These are phyloP conservation scores for Metschnikowia kunwiensis DNA, from an alignment of 805 yeast species.

Conservation along the genomic window DNA sequence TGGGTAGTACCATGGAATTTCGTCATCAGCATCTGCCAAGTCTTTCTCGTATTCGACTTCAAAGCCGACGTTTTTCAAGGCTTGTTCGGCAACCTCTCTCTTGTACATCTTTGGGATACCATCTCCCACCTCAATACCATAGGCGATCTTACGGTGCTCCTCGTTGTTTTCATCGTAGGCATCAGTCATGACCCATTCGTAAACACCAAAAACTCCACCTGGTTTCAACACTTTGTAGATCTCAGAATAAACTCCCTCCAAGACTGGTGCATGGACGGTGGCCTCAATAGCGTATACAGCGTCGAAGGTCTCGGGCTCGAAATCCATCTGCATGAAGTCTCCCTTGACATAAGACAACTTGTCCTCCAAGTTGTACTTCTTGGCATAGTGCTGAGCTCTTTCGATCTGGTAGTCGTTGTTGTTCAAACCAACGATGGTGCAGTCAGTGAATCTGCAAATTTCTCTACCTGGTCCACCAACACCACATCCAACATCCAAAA, in stretches of 20 bases:
- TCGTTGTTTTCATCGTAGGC: conserved; percentile 80
- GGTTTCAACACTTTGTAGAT: conserved; percentile 95
- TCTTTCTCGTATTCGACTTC: conserved; percentile 73
- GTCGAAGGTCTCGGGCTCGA: conserved; percentile 84
- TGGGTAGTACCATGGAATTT: conserved; percentile 97
- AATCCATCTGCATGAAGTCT: conserved; percentile 99
- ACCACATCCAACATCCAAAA: conserved; percentile 98
- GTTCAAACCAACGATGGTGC: conserved; percentile 84
- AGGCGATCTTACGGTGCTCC: conserved; percentile 90
- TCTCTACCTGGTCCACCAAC: conserved; percentile 99
- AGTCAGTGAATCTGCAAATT: conserved; percentile 86
- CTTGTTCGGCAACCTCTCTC: conserved; percentile 81
- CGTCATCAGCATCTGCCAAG: conserved; percentile 78
- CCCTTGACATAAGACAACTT: conserved; percentile 89
- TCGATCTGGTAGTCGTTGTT: conserved; percentile 96
- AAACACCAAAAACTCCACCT: conserved; percentile 96
- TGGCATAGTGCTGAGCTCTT: conserved; percentile 82
- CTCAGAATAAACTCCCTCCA: conserved; percentile 94
- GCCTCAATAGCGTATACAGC: conserved; percentile 99
- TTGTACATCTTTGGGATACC: conserved; percentile 97
- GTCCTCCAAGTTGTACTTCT: conserved; percentile 58
- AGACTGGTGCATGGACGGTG: conserved; percentile 94
- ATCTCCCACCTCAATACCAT: conserved; percentile 97
- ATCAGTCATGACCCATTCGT: conserved; percentile 99
- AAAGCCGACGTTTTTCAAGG: conserved; percentile 84